Evolutionary conservation across 495 filamentous ascomycete species (phyloP).

Genomic region (Xylaria castorea): DNA sequence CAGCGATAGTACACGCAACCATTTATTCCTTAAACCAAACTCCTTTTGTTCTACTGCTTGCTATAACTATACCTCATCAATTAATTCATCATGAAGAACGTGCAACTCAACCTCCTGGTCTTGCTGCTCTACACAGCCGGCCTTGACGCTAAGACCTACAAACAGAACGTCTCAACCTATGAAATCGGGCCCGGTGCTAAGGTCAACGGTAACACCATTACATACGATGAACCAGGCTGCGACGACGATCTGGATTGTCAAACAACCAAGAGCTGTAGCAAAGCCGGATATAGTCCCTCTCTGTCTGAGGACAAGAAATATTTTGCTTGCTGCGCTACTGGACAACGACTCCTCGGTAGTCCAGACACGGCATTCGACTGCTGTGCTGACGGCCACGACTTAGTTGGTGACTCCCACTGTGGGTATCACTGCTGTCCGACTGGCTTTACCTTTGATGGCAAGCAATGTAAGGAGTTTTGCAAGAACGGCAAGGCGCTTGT

Average conservation of each 20-base stretch:
- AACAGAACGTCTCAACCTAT: constrained; percentile 19
- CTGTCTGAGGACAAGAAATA: constrained; percentile 23
- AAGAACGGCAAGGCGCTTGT: constrained; percentile 16
- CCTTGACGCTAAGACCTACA: constrained; percentile 1
- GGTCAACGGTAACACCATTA: constrained; percentile 12
- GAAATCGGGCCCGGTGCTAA: neutral
- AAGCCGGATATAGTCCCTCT: constrained; percentile 1
- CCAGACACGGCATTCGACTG: constrained; percentile 23
- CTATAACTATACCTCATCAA: neutral
- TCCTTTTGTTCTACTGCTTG: neutral
- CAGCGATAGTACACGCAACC: neutral
- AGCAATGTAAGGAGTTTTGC: constrained; percentile 20
- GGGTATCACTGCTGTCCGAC: constrained; percentile 24
- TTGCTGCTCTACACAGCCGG: neutral
- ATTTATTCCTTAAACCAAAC: neutral
- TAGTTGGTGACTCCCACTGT: constrained; percentile 6
- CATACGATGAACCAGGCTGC: constrained; percentile 14
- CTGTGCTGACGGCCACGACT: constrained; percentile 22
- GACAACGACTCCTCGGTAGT: constrained; percentile 20
- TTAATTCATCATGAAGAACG: constrained; percentile 22
- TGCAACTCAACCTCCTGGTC: constrained; percentile 3
- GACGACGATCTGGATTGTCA: constrained; percentile 7
- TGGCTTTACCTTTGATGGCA: constrained; percentile 19
- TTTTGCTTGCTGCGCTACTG: constrained; percentile 22
- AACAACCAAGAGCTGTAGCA: constrained; percentile 15